phyloP scores from a whole-genome alignment of 2,329 filamentous ascomycete genomes.

The Diaporthe vexans region DNA sequence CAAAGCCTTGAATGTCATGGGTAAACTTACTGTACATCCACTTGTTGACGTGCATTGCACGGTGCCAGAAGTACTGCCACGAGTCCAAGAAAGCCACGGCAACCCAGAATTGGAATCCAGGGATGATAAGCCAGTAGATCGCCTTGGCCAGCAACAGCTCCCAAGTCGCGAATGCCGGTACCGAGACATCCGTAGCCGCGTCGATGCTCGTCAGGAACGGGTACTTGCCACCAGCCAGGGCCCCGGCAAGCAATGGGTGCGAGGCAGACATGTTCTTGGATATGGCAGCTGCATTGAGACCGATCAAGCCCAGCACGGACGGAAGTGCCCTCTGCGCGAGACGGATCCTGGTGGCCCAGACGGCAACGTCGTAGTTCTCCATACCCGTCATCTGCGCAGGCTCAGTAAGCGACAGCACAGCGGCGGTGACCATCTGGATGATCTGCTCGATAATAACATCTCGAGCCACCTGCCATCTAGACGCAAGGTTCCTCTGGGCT shows the following conservation, averaged over 20 bases:
- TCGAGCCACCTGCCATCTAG: constrained; percentile 86
- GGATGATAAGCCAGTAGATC: constrained; percentile 85
- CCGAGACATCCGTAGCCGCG: constrained; percentile 63
- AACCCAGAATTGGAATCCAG: constrained; percentile 80
- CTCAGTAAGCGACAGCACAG: constrained; percentile 79
- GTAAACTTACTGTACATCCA: constrained; percentile 89
- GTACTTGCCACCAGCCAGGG: constrained; percentile 85
- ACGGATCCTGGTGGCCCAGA: constrained; percentile 89
- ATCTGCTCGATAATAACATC: constrained; percentile 94
- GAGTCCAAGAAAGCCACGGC: constrained; percentile 88
- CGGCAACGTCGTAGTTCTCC: constrained; percentile 87
- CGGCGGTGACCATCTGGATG: constrained; percentile 83
- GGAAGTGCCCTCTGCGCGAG: constrained; percentile 85
- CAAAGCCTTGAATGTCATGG: not conserved
- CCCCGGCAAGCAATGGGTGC: constrained; percentile 81
- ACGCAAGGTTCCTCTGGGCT: constrained; percentile 86
- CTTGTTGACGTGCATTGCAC: constrained; percentile 96
- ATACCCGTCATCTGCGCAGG: constrained; percentile 80
- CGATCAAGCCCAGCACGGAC: constrained; percentile 76
- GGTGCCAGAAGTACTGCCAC: constrained; percentile 98
- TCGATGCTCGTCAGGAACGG: constrained; percentile 75
- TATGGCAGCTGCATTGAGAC: constrained; percentile 81
- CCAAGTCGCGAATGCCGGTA: constrained; percentile 86
- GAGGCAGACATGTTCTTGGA: constrained; percentile 80
- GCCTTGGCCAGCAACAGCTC: constrained; percentile 81